Conservation (phyloP, 148 eudicot genomes). For the Persicaria maculosa region DNA sequence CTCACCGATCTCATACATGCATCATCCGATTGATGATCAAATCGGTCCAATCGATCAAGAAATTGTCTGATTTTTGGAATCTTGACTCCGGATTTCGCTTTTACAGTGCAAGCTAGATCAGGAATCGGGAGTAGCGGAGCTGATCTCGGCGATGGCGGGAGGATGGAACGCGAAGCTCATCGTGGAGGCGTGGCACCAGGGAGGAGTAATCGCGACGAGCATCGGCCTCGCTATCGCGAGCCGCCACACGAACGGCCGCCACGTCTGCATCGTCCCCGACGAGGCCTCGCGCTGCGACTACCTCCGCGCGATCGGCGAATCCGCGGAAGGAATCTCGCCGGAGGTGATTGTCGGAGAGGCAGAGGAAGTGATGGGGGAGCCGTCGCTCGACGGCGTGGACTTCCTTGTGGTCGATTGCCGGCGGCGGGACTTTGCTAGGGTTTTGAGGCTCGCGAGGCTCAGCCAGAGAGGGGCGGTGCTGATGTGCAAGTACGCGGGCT, state of each 20-base stretch:
- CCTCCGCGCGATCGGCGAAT: constrained; percentile 12
- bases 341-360: constrained; percentile 36
- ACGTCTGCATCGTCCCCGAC: constrained; percentile 34
- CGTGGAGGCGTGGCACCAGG: constrained; percentile 23
- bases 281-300: constrained; percentile 7
- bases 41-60: background rate
- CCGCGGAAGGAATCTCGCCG: constrained; percentile 13
- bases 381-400: constrained; percentile 27
- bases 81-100: background rate
- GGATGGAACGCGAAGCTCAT: constrained; percentile 37
- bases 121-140: constrained; percentile 30
- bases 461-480: constrained; percentile 37
- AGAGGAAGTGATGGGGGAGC: constrained; percentile 14
- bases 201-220: constrained; percentile 19
- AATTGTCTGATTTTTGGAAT: background rate
- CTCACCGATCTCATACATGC: background rate
- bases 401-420: constrained; percentile 37
- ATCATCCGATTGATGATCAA: background rate
- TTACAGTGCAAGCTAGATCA: constrained; percentile 23
- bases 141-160: constrained; percentile 42
- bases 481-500: constrained; percentile 21
- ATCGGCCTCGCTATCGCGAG: constrained; percentile 31
- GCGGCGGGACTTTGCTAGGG: constrained; percentile 19
- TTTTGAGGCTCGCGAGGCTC: constrained; percentile 27
- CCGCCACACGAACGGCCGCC: constrained; percentile 30